phyloP scores from a whole-genome alignment of 2,329 filamentous ascomycete species.

The Colletotrichum sp. region DNA sequence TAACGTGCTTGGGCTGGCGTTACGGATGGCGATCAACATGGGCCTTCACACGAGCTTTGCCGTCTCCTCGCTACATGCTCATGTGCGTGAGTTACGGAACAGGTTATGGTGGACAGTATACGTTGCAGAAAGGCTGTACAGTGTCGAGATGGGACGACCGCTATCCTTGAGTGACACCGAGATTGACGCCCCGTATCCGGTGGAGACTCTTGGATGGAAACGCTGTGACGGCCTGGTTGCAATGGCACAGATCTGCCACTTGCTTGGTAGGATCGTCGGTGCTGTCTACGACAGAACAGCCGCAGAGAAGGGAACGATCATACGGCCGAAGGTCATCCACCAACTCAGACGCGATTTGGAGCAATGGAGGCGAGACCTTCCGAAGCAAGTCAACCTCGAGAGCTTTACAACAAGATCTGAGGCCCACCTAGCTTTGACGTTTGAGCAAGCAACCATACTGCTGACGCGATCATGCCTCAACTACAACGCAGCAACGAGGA shows the following conservation, averaged over 20 bases:
- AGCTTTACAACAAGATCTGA: background rate
- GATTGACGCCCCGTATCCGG: background rate
- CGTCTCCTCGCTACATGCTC: background rate
- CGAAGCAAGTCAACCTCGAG: background rate
- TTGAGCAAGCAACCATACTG: background rate
- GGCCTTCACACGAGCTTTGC: background rate
- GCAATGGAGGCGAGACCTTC: background rate
- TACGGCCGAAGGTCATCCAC: background rate
- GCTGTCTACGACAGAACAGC: background rate
- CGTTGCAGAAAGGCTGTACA: background rate
- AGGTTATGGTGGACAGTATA: background rate
- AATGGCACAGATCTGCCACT: background rate
- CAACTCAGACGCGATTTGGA: background rate
- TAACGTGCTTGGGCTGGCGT: background rate
- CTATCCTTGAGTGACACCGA: background rate
- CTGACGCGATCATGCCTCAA: background rate
- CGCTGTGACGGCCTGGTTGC: background rate
- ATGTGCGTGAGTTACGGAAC: background rate
- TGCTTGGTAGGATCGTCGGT: background rate
- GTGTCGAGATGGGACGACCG: background rate
- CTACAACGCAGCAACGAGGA: background rate
- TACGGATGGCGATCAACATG: background rate
- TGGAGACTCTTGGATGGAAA: background rate
- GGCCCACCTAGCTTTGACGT: background rate
- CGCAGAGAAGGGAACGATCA: background rate